Evolutionary conservation across 2,329 filamentous ascomycete genomes (phyloP).

Genomic region (Diaporthe destruens): DNA sequence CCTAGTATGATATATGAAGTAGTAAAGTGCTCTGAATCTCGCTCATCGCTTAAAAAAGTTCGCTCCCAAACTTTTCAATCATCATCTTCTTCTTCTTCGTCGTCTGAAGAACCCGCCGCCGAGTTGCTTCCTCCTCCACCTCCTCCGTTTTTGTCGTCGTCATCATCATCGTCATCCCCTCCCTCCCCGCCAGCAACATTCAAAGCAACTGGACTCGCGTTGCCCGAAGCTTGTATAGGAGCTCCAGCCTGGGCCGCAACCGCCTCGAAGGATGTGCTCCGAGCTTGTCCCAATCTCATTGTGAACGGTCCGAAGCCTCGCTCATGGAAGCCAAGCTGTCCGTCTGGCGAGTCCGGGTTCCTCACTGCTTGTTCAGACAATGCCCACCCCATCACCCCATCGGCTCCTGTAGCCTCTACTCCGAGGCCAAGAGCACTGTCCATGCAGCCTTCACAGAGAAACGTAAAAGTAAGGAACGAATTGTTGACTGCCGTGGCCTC

Average conservation of each 20-base stretch:
- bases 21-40: background rate
- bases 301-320: constrained; percentile 16
- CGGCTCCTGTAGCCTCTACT: background rate
- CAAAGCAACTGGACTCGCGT: constrained; percentile 1
- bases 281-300: background rate
- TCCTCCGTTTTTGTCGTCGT: background rate
- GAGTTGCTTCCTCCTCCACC: background rate
- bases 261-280: background rate
- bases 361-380: constrained; percentile 5
- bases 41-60: background rate
- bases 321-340: constrained; percentile 15
- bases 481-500: constrained; percentile 3
- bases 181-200: constrained; percentile 19
- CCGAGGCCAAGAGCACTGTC: background rate
- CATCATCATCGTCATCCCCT: background rate
- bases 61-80: too few relatives aligned
- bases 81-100: background rate
- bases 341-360: background rate
- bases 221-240: constrained; percentile 2
- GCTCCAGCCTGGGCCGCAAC: constrained; percentile 10
- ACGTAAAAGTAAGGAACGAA: constrained; percentile 11
- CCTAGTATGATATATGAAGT: too few relatives aligned
- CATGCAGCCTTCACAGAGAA: constrained; percentile 9
- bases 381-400: constrained; percentile 27
- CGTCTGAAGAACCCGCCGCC: background rate